Conservation (phyloP, 176 grass and related monocot species). For the Chrysopogon serrulatus region DNA sequence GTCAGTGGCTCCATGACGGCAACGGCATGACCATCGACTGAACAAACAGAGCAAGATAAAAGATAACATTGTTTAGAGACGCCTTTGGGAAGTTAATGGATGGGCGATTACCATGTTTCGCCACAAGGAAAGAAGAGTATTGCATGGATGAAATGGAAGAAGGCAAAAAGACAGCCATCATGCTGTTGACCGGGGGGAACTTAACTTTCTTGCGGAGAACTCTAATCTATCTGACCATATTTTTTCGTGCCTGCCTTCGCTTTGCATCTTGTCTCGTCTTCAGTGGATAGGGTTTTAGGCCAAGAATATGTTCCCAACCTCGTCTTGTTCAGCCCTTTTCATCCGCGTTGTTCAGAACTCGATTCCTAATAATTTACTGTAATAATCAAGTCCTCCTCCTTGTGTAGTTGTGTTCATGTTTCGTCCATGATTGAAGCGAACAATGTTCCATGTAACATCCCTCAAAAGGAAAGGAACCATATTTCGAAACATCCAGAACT, state of each 20-base stretch:
- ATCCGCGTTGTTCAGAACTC: not conserved
- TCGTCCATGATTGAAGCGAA: not conserved
- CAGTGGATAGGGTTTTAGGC: conserved; percentile 22
- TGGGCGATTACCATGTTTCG: not conserved
- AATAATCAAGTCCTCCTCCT: not conserved
- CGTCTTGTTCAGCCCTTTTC: conserved; percentile 1
- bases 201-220: conserved; percentile 22
- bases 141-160: not conserved
- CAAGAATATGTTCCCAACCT: conserved; percentile 17
- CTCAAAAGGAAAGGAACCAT: not conserved
- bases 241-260: conserved; percentile 27
- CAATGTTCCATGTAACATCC: not conserved
- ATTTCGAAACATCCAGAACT: not conserved
- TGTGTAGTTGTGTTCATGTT: not conserved
- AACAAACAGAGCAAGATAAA: conserved; percentile 20
- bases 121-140: not conserved
- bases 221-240: conserved; percentile 24
- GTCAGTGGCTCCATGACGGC: not conserved
- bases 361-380: not conserved
- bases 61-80: conserved; percentile 30
- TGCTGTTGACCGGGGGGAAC: conserved; percentile 24
- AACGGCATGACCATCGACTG: not conserved
- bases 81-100: not conserved
- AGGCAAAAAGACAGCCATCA: not conserved
- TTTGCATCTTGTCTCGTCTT: conserved; percentile 32